Percentiles rank a stretch among this genome's conserved stretches.
Evolutionary conservation across 345 rosid genomes (phyloP).

Genomic region (Citrus cavaleriei): DNA sequence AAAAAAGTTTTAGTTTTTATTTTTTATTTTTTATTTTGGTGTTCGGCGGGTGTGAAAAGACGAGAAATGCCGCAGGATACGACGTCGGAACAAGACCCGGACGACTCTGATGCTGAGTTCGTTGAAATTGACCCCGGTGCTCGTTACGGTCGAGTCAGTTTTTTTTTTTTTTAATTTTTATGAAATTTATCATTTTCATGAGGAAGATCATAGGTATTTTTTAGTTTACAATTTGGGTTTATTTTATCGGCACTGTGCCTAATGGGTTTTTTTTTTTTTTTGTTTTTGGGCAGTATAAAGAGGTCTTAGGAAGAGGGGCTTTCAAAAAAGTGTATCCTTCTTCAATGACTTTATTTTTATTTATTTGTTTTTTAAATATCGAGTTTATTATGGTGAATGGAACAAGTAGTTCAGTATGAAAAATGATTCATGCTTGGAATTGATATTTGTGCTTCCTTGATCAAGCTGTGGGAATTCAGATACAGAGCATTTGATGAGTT

Average conservation of each 20-base stretch:
- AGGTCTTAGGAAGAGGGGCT: constrained; percentile 93
- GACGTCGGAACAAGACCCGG: constrained; percentile 53
- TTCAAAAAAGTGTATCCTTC: constrained; percentile 98
- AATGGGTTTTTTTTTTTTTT: constrained; percentile 5
- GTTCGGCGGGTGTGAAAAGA: not conserved
- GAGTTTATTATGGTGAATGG: not conserved
- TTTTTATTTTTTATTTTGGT: not conserved
- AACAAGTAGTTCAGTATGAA: not conserved
- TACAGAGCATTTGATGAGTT: constrained; percentile 90
- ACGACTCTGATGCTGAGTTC: constrained; percentile 60
- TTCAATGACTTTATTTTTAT: not conserved
- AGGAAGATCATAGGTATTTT: not conserved
- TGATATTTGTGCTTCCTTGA: constrained; percentile 43
- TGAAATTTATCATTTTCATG: not conserved
- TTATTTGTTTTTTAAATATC: not conserved
- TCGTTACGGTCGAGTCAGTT: constrained; percentile 87
- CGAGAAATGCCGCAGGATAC: constrained; percentile 58
- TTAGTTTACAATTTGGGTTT: constrained; percentile 2
- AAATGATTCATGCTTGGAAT: not conserved
- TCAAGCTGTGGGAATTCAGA: constrained; percentile 40
- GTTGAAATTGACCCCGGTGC: constrained; percentile 83
- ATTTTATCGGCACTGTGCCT: not conserved
- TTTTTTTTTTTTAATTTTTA: not conserved
- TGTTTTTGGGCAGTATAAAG: constrained; percentile 64
- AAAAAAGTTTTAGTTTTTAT: not conserved